Conservation (phyloP, 2,329 filamentous ascomycete genomes). For the Aspergillus persii region DNA sequence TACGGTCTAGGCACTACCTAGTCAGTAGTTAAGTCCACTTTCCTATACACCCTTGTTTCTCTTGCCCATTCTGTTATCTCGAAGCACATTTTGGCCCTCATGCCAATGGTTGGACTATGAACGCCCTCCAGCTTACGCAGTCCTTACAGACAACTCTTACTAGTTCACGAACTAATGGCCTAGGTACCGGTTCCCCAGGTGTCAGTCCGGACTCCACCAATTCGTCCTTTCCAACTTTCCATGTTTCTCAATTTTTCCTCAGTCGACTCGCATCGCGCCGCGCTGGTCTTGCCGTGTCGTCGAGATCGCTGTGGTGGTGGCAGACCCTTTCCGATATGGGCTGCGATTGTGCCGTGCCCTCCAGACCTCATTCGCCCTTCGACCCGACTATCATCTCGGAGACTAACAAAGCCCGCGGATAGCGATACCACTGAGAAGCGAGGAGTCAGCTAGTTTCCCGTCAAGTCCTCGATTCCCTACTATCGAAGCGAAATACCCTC, state of each 20-base stretch:
- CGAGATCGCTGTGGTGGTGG: slow-evolving; percentile 2
- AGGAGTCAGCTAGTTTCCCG: slow-evolving; percentile 7
- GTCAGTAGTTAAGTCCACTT: too few relatives aligned
- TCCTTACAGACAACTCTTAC: background rate
- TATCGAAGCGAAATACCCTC: slow-evolving; percentile 4
- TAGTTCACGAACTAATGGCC: background rate
- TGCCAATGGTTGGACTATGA: background rate
- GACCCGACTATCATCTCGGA: slow-evolving; percentile 16
- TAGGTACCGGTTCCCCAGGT: slow-evolving; percentile 3
- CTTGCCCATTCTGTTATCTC: background rate
- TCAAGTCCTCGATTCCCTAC: background rate
- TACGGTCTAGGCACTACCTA: too few relatives aligned
- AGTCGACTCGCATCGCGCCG: background rate
- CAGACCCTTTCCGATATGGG: slow-evolving; percentile 19
- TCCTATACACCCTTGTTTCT: too few relatives aligned
- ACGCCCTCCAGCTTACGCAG: background rate
- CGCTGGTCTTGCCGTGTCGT: background rate
- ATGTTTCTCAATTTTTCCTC: slow-evolving; percentile 2
- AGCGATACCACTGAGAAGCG: slow-evolving; percentile 15
- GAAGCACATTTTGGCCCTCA: background rate
- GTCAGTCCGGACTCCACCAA: slow-evolving; percentile 15
- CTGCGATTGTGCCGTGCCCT: slow-evolving; percentile 17
- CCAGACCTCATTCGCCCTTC: slow-evolving; percentile 16
- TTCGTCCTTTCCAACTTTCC: slow-evolving; percentile 13
- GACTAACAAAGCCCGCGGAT: slow-evolving; percentile 14